Evolutionary conservation across 208 protist genomes (phyloP).

Genomic region (Tritrichomonas musculus): DNA sequence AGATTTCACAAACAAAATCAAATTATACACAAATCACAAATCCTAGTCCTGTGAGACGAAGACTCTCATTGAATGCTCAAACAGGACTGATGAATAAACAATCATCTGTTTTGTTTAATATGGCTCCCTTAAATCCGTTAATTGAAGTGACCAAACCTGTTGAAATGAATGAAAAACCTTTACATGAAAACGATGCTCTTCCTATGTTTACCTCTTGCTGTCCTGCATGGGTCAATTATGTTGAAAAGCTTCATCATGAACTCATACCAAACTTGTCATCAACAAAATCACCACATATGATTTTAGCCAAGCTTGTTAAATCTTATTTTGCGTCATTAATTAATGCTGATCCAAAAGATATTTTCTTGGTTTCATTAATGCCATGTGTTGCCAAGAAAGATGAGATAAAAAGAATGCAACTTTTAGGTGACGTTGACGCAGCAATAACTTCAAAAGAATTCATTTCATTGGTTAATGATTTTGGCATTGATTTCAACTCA

Average conservation of each 20-base stretch:
- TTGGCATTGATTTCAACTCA: neutral
- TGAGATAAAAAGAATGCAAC: constrained; percentile 38
- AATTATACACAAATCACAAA: too few species aligned
- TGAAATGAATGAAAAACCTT: constrained; percentile 43
- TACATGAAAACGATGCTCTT: constrained; percentile 25
- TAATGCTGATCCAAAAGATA: neutral
- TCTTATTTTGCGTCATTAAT: neutral
- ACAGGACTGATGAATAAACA: too few species aligned
- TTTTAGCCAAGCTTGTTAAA: neutral
- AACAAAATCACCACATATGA: constrained; percentile 17
- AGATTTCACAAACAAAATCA: too few species aligned
- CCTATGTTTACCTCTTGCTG: constrained; percentile 53
- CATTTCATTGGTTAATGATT: constrained; percentile 31
- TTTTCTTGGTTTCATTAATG: constrained; percentile 45
- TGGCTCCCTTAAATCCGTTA: too few species aligned
- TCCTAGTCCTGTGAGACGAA: too few species aligned
- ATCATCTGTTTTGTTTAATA: too few species aligned
- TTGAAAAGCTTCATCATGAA: constrained; percentile 28
- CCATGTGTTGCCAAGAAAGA: constrained; percentile 53
- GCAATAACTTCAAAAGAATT: constrained; percentile 49
- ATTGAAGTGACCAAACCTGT: too few species aligned
- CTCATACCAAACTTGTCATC: constrained; percentile 7
- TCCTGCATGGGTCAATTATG: constrained; percentile 52
- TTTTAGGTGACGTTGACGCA: constrained; percentile 35
- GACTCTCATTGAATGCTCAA: too few species aligned